Evolutionary conservation across 805 yeast genomes (phyloP).

Genomic region (Wickerhamiella alocasiicola): DNA sequence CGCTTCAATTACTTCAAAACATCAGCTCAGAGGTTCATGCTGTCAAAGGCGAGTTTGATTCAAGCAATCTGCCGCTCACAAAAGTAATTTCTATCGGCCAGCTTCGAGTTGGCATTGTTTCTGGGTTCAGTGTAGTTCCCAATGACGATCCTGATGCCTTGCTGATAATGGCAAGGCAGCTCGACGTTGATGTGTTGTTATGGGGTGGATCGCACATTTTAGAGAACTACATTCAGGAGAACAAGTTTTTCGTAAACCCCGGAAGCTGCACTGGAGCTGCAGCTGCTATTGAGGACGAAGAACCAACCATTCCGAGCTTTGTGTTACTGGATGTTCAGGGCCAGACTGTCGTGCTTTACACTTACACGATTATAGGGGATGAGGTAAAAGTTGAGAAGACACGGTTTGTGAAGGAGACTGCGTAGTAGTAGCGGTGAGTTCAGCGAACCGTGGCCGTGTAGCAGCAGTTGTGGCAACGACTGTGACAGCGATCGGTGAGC

Average conservation of each 20-base stretch:
- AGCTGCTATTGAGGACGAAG: slow-evolving; percentile 47
- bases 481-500: no score
- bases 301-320: slow-evolving; percentile 62
- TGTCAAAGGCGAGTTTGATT: slow-evolving; percentile 77
- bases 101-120: slow-evolving; percentile 69
- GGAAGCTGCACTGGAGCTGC: slow-evolving; percentile 94
- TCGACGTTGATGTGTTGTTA: slow-evolving; percentile 80
- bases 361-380: slow-evolving; percentile 67
- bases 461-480: no score
- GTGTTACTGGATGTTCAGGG: slow-evolving; percentile 82
- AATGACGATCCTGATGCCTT: slow-evolving; percentile 76
- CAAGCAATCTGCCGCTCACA: slow-evolving; percentile 45
- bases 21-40: slow-evolving; percentile 61
- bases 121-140: slow-evolving; percentile 77
- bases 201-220: slow-evolving; percentile 92
- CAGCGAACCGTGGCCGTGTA: no score
- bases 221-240: slow-evolving; percentile 86
- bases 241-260: slow-evolving; percentile 88
- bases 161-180: slow-evolving; percentile 69
- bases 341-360: slow-evolving; percentile 61
- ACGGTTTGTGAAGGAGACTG: slow-evolving; percentile 45
- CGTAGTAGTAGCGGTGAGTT: no score
- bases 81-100: slow-evolving; percentile 55
- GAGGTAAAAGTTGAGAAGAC: slow-evolving; percentile 89
- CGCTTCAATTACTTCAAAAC: slow-evolving; percentile 49